Evolutionary conservation across 345 rosid genomes (phyloP).

Genomic region (Lepidium sativum): DNA sequence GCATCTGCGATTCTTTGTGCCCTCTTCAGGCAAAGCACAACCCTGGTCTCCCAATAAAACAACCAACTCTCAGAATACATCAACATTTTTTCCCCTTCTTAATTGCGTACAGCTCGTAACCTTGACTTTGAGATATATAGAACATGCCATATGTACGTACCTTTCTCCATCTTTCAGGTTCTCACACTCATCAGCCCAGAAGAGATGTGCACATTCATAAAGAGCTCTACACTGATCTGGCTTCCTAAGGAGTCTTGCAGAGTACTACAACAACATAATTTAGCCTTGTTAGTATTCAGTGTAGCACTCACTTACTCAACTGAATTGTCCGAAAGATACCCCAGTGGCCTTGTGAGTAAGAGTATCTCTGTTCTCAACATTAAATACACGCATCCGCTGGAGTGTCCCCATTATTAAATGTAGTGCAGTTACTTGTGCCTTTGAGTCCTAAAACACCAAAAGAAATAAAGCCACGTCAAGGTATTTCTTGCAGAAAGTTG

Average conservation of each 20-base stretch:
- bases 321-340: conserved; percentile 39
- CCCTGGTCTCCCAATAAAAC: conserved; percentile 36
- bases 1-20: conserved; percentile 86
- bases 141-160: conserved; percentile 30
- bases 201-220: conserved; percentile 88
- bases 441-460: conserved; percentile 62
- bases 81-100: background rate
- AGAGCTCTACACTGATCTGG: conserved; percentile 99
- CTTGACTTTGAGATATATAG: background rate
- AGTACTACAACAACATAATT: conserved; percentile 54
- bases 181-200: conserved; percentile 86
- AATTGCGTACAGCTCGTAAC: background rate
- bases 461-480: conserved; percentile 6
- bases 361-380: conserved; percentile 87
- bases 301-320: background rate
- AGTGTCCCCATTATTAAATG: conserved; percentile 91
- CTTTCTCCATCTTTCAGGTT: conserved; percentile 92
- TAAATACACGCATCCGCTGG: conserved; percentile 91
- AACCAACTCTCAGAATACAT: background rate
- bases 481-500: background rate
- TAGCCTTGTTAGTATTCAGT: background rate
- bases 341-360: conserved; percentile 94
- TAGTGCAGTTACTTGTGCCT: conserved; percentile 87
- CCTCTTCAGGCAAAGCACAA: conserved; percentile 74
- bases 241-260: conserved; percentile 90